Percentiles rank a stretch among this genome's conserved stretches.
phyloP scores from a whole-genome alignment of 2,329 filamentous ascomycete species.

The Onygenales sp. region DNA sequence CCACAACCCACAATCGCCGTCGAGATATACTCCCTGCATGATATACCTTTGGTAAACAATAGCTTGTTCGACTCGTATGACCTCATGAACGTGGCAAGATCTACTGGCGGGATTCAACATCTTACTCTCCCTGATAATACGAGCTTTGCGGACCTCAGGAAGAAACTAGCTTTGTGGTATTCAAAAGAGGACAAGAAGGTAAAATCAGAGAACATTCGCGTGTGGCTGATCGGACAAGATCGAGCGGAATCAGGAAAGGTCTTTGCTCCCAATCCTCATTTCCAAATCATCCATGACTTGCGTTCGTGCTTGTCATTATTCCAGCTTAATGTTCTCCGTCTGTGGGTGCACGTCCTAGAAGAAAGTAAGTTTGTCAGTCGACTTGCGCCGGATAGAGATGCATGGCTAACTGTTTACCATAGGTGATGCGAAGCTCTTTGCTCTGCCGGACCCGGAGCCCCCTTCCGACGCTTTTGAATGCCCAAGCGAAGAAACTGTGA shows the following conservation, averaged over 20 bases:
- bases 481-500: conserved; percentile 23
- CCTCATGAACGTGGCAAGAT: conserved; percentile 30
- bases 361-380: conserved; percentile 18
- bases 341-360: conserved; percentile 31
- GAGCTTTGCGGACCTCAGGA: conserved; percentile 27
- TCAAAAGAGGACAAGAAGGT: conserved; percentile 17
- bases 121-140: conserved; percentile 25
- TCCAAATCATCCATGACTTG: conserved; percentile 25
- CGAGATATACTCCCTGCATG: conserved; percentile 30
- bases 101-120: conserved; percentile 19
- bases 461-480: conserved; percentile 15
- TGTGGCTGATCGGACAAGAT: conserved; percentile 31
- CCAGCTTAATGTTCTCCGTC: conserved; percentile 21
- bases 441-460: conserved; percentile 23
- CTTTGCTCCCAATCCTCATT: conserved; percentile 24
- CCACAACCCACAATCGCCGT: conserved; percentile 18
- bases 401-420: conserved; percentile 5
- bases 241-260: conserved; percentile 6
- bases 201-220: conserved; percentile 26
- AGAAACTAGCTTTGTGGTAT: conserved; percentile 25
- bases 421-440: conserved; percentile 28
- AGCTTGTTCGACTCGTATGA: conserved; percentile 37
- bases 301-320: conserved; percentile 18
- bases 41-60: conserved; percentile 20
- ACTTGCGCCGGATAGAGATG: neutral